phyloP scores from a whole-genome alignment of 805 yeast genomes.

The Metschnikowia bowlesiae region DNA sequence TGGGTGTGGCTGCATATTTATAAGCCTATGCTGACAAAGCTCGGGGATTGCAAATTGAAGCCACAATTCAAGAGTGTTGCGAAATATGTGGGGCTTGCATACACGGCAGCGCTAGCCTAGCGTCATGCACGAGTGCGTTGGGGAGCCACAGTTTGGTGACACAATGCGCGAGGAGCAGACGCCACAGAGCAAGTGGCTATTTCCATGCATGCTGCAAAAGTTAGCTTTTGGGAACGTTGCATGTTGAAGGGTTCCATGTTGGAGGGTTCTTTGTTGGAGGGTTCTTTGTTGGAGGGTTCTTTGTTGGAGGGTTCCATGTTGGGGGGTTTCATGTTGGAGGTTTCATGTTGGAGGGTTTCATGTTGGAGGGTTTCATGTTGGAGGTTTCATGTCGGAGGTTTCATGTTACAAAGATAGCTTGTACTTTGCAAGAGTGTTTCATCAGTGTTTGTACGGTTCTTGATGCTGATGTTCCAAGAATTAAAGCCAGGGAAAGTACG shows the following conservation, averaged over 20 bases:
- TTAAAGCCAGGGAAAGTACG: too few relatives aligned
- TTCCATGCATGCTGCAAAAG: too few relatives aligned
- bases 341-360: neutral
- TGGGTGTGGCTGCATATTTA: slow-evolving; percentile 1
- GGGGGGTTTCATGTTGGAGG: neutral
- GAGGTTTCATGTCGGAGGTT: too few relatives aligned
- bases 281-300: too few relatives aligned
- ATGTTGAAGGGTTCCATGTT: too few relatives aligned
- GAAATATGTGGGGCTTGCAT: neutral
- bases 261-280: too few relatives aligned
- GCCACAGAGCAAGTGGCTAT: neutral
- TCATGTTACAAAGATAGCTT: neutral
- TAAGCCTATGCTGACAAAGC: neutral
- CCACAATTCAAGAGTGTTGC: slow-evolving; percentile 2
- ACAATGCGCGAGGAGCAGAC: neutral
- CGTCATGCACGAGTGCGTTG: neutral
- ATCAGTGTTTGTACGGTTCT: too few relatives aligned
- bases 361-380: neutral
- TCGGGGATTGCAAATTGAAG: neutral
- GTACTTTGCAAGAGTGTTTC: too few relatives aligned
- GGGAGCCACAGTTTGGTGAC: neutral
- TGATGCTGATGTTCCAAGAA: too few relatives aligned
- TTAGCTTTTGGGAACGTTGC: too few relatives aligned
- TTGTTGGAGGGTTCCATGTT: too few relatives aligned
- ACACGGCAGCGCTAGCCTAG: too few relatives aligned